phyloP scores from a whole-genome alignment of 2,329 filamentous ascomycete species.

The Paraphaeosphaeria sporulosa region DNA sequence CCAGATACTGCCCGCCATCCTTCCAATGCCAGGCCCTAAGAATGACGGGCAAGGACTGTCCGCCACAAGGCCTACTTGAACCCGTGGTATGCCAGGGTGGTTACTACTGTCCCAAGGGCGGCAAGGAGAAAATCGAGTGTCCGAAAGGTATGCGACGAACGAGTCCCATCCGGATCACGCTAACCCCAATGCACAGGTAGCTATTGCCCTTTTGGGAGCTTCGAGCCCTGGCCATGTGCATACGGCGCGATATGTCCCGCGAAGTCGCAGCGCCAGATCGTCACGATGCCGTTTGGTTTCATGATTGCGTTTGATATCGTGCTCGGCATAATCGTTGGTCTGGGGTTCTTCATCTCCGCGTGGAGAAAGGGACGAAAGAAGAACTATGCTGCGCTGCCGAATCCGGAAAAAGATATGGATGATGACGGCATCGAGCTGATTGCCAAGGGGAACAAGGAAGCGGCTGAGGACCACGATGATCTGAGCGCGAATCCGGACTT shows the following conservation, averaged over 20 bases:
- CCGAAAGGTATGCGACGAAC: constrained; percentile 14
- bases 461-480: constrained; percentile 15
- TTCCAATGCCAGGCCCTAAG: constrained; percentile 6
- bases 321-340: constrained; percentile 14
- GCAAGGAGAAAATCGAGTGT: constrained; percentile 13
- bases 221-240: constrained; percentile 11
- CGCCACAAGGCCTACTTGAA: constrained; percentile 16
- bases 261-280: constrained; percentile 17
- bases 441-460: constrained; percentile 6
- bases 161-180: background rate
- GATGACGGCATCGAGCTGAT: constrained; percentile 16
- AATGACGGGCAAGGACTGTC: constrained; percentile 1
- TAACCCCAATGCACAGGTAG: constrained; percentile 9
- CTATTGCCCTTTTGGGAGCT: constrained; percentile 17
- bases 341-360: constrained; percentile 17
- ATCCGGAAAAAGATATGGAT: constrained; percentile 13
- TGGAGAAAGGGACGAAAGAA: constrained; percentile 14
- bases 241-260: constrained; percentile 19
- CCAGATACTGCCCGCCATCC: constrained; percentile 13
- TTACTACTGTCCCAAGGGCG: constrained; percentile 17
- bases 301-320: constrained; percentile 20
- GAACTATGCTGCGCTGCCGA: constrained; percentile 9
- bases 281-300: constrained; percentile 18
- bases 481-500: constrained; percentile 20
- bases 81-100: constrained; percentile 15